A percentile compares a stretch with the other conserved stretches of the same genome.
Evolutionary conservation across 768 basidiomycete genomes (phyloP).

Genomic region (Gymnopilus junonius): DNA sequence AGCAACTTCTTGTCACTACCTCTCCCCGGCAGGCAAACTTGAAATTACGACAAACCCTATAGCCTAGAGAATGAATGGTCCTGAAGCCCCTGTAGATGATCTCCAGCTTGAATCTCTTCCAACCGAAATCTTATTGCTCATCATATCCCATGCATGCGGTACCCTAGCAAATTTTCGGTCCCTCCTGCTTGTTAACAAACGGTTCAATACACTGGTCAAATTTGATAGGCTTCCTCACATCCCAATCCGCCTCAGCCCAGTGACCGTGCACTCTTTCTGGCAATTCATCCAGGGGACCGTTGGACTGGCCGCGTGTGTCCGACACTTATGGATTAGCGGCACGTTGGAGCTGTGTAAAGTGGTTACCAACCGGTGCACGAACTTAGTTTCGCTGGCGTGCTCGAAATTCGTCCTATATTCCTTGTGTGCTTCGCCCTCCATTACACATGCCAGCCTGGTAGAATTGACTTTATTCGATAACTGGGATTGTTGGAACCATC

Average conservation of each 20-base stretch:
- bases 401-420: conserved; percentile 15
- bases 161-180: conserved; percentile 15
- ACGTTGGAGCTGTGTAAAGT: conserved; percentile 5
- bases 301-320: conserved; percentile 9
- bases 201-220: conserved; percentile 11
- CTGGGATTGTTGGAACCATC: conserved; percentile 14
- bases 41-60: background rate
- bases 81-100: background rate
- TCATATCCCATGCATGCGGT: conserved; percentile 13
- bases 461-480: conserved; percentile 23
- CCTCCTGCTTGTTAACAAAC: conserved; percentile 14
- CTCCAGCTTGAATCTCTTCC: conserved; percentile 5
- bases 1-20: background rate
- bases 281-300: background rate
- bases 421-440: background rate
- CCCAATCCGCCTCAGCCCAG: conserved; percentile 13
- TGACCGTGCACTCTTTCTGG: conserved; percentile 12
- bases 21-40: background rate
- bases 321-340: conserved; percentile 23
- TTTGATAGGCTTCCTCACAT: conserved; percentile 12
- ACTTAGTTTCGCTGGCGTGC: conserved; percentile 20
- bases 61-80: background rate
- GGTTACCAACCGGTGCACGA: conserved; percentile 13
- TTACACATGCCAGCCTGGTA: conserved; percentile 7
- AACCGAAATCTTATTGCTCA: conserved; percentile 14